Evolutionary conservation across 75 land plant species (phyloP).

Genomic region (Pinus taeda): DNA sequence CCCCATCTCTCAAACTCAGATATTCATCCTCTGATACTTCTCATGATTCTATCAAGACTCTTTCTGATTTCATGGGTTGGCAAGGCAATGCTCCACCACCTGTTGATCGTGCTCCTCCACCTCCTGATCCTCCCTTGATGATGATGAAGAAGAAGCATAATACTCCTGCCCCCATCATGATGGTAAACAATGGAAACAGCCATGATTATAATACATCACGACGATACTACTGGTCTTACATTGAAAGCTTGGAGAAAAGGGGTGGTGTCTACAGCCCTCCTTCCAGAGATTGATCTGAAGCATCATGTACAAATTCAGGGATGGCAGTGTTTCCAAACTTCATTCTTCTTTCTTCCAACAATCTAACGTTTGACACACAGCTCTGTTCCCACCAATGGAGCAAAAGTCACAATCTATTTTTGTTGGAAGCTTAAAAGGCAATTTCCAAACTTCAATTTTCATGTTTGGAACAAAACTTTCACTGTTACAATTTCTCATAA

Average conservation of each 20-base stretch:
- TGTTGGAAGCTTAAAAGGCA: too few relatives aligned
- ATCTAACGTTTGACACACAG: too few relatives aligned
- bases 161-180: background rate
- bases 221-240: background rate
- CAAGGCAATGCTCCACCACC: background rate
- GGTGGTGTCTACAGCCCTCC: background rate
- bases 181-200: background rate
- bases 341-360: too few relatives aligned
- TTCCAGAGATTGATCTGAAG: background rate
- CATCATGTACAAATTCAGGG: too few relatives aligned
- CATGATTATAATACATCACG: background rate
- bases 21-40: background rate
- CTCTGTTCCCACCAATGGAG: too few relatives aligned
- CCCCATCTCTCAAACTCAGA: background rate
- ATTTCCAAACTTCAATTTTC: too few relatives aligned
- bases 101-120: background rate
- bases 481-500: too few relatives aligned
- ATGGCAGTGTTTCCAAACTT: too few relatives aligned
- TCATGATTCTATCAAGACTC: background rate
- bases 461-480: too few relatives aligned
- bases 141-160: background rate
- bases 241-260: background rate
- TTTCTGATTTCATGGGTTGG: slow-evolving; percentile 1
- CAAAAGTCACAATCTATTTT: too few relatives aligned
- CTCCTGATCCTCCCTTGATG: background rate